These are phyloP conservation scores for Lumnitzera racemosa DNA, from an alignment of 345 rosid genomes.

Conservation along the genomic window DNA sequence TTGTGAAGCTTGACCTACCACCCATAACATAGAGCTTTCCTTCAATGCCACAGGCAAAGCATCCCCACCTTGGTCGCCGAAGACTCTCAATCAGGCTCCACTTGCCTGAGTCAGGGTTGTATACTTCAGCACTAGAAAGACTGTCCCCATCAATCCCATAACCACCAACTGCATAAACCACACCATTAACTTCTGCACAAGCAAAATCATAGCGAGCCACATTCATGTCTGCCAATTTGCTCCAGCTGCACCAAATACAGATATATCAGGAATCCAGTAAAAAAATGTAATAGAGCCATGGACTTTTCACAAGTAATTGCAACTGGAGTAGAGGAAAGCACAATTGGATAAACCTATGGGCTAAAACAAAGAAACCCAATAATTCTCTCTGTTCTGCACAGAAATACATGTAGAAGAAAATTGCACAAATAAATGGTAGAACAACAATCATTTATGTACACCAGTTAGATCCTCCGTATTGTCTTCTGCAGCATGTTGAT, in stretches of 20 bases:
- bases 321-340: too few species aligned
- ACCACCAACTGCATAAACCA: slow-evolving; percentile 84
- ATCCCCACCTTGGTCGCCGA: slow-evolving; percentile 90
- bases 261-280: background rate
- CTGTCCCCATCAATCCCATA: slow-evolving; percentile 60
- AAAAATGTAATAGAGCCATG: background rate
- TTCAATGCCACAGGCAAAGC: slow-evolving; percentile 73
- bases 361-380: background rate
- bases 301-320: too few species aligned
- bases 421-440: too few species aligned
- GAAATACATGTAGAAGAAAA: too few species aligned
- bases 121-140: slow-evolving; percentile 79
- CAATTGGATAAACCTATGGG: too few species aligned
- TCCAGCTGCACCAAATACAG: slow-evolving; percentile 59
- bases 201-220: slow-evolving; percentile 86
- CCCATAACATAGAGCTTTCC: slow-evolving; percentile 96
- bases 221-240: slow-evolving; percentile 65
- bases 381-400: background rate
- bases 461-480: too few species aligned
- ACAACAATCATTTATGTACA: too few species aligned
- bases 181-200: slow-evolving; percentile 80
- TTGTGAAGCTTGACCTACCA: slow-evolving; percentile 92
- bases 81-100: slow-evolving; percentile 75
- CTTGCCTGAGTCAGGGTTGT: slow-evolving; percentile 50
- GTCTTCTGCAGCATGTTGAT: too few species aligned